Evolutionary conservation across 2,329 filamentous ascomycete species (phyloP).

Genomic region (Fusarium luffae): DNA sequence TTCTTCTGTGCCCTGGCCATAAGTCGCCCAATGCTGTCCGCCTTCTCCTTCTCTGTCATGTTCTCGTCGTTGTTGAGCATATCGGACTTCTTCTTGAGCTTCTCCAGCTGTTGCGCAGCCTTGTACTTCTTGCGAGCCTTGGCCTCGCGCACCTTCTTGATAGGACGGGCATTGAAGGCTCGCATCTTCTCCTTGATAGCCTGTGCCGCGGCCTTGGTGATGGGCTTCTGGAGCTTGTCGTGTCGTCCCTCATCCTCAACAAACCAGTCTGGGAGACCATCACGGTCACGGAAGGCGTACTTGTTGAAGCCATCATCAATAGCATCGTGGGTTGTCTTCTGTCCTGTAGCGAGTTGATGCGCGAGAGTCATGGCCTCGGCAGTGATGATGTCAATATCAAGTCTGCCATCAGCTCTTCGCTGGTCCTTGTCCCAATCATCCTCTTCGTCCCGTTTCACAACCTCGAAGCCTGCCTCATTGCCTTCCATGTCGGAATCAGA

Average conservation of each 20-base stretch:
- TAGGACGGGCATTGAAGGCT: constrained; percentile 92
- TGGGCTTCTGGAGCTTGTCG: constrained; percentile 87
- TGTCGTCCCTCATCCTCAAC: constrained; percentile 89
- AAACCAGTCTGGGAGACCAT: constrained; percentile 98
- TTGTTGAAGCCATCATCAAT: constrained; percentile 95
- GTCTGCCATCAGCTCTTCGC: constrained; percentile 70
- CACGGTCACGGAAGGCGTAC: constrained; percentile 87
- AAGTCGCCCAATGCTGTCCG: constrained; percentile 81
- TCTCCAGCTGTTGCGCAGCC: constrained; percentile 89
- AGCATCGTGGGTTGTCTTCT: constrained; percentile 81
- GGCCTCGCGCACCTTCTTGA: constrained; percentile 98
- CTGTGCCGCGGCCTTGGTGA: constrained; percentile 86
- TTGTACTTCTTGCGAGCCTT: constrained; percentile 98
- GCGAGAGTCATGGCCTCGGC: constrained; percentile 98
- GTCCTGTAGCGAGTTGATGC: constrained; percentile 87
- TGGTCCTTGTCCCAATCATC: constrained; percentile 76
- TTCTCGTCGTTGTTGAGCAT: constrained; percentile 88
- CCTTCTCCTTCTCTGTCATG: constrained; percentile 96
- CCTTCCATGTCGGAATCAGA: constrained; percentile 52
- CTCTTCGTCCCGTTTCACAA: constrained; percentile 63
- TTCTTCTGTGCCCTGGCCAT: constrained; percentile 85
- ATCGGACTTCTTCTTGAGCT: constrained; percentile 97
- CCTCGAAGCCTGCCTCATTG: constrained; percentile 67
- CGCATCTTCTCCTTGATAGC: constrained; percentile 96
- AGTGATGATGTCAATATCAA: constrained; percentile 98